Evolutionary conservation across 2,329 filamentous ascomycete genomes (phyloP), one percentile per base, ranked within the genome.

Genomic region (Magnaporthiopsis incrustans): DNA sequence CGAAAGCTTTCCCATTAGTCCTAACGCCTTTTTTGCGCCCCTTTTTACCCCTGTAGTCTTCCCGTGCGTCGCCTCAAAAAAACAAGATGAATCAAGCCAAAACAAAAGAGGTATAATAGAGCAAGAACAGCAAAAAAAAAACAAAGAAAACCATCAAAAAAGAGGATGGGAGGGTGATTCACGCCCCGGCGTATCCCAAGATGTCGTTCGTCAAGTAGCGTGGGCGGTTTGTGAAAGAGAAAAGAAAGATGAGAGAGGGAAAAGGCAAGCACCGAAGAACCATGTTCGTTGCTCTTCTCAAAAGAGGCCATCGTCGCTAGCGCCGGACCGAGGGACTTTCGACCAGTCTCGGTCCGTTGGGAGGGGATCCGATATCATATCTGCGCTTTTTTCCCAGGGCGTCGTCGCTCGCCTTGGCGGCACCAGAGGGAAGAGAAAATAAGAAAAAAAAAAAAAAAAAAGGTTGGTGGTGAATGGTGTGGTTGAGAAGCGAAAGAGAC

Each of bases 101-200:
- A 38, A 60, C n/a, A 27, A 60, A 60, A 38, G 27, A 60, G 38
- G 59, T 60, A 44, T 60, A 35, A 60, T 33, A 60, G 44, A 59
- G 27, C 22, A 32, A 30, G 35, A 32, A 59, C 2, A 33, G 11
- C 11, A 38, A 38, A 59, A 18, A 7, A 14, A 60, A 60, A 26
- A 2, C 14, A 32, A 14, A n/a, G 12, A 33, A 33, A 22, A 35
- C n/a, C n/a, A n/a, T n/a, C 11, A 32, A 25, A n/a, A n/a, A 25
- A n/a, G 33, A 8, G 26, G 33, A 38, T 35, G n/a, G 7, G 44
- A 25, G 2, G 38, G 44, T 53, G 22, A 25, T 53, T 14, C 44
- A 53, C 22, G 44, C 22, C 44, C 44, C 18, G 6, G 22, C 6
- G 44, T 53, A 53, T 53, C 44, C 22, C 44, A 53, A 53, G 57